These are phyloP conservation scores for Phytophthora crassamura DNA, from an alignment of 352 stramenopile genomes.

Conservation along the genomic window DNA sequence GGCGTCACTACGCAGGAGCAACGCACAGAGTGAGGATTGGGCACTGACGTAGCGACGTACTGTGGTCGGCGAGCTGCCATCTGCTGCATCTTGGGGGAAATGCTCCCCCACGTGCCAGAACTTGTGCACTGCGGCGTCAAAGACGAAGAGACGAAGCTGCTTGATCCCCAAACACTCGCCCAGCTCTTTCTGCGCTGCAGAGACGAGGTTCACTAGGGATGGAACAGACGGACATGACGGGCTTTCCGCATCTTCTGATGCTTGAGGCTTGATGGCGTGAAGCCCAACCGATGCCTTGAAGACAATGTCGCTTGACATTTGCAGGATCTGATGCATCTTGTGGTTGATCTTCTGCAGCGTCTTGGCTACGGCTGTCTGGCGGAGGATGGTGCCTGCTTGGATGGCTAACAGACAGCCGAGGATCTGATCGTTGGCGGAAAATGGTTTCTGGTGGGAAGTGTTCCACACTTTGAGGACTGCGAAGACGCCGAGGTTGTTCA, in stretches of 20 bases:
- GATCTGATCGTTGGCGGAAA: constrained; percentile 81
- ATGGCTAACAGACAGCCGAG: constrained; percentile 61
- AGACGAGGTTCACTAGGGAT: constrained; percentile 61
- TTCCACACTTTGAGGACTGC: constrained; percentile 78
- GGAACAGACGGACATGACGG: constrained; percentile 3
- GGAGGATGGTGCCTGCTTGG: constrained; percentile 64
- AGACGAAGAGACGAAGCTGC: constrained; percentile 70
- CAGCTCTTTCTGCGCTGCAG: constrained; percentile 58
- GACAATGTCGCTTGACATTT: constrained; percentile 56
- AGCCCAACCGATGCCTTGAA: constrained; percentile 25
- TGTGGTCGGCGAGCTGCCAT: constrained; percentile 16
- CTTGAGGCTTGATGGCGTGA: neutral
- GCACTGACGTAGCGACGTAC: constrained; percentile 71
- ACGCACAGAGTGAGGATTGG: constrained; percentile 62
- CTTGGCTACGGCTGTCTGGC: constrained; percentile 53
- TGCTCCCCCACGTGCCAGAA: constrained; percentile 61
- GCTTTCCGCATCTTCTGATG: neutral
- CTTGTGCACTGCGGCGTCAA: constrained; percentile 57
- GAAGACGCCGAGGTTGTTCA: constrained; percentile 47
- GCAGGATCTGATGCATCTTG: constrained; percentile 61
- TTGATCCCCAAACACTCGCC: constrained; percentile 67
- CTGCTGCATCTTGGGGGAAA: constrained; percentile 12
- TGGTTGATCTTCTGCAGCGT: constrained; percentile 66
- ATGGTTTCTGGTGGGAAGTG: constrained; percentile 72
- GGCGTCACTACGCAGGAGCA: constrained; percentile 25